Percentiles rank a stretch among this genome's conserved stretches.
phyloP scores from a whole-genome alignment of 176 grass and related monocot species.

The Hordeum vulgare region DNA sequence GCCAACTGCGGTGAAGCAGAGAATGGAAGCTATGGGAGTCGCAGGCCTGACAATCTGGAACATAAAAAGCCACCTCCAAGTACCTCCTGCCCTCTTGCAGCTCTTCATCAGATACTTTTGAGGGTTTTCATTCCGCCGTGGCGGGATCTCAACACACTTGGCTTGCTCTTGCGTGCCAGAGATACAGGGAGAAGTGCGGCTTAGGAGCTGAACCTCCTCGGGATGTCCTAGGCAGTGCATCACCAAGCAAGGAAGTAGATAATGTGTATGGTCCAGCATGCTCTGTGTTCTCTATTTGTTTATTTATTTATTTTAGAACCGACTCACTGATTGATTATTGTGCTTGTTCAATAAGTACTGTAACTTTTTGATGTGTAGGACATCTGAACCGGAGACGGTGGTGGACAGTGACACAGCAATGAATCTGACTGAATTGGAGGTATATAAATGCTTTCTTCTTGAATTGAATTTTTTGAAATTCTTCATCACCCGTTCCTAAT shows the following conservation, averaged over 20 bases:
- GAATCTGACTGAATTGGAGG: constrained; percentile 8
- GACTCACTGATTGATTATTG: not conserved
- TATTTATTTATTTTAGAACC: not conserved
- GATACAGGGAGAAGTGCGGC: constrained; percentile 23
- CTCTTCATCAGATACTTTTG: not conserved
- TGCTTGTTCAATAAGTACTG: not conserved
- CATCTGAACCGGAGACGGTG: not conserved
- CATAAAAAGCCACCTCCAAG: constrained; percentile 52
- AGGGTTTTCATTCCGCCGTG: not conserved
- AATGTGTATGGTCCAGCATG: not conserved
- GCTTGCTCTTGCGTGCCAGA: not conserved
- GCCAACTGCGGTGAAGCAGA: constrained; percentile 30
- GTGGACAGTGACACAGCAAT: not conserved
- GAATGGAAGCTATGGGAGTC: constrained; percentile 44
- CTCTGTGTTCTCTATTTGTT: not conserved
- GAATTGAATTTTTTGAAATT: not conserved
- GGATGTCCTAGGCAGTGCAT: not conserved
- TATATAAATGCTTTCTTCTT: constrained; percentile 6
- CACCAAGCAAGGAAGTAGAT: not conserved
- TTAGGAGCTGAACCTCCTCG: not conserved
- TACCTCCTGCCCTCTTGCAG: not conserved
- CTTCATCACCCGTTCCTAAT: not conserved
- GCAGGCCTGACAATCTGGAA: constrained; percentile 20
- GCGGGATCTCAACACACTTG: not conserved
- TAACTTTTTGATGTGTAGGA: constrained; percentile 15